A percentile compares a stretch with the other conserved stretches of the same genome.
Conservation (phyloP, 2,329 filamentous ascomycete genomes). For the Pseudogymnoascus sp. region DNA sequence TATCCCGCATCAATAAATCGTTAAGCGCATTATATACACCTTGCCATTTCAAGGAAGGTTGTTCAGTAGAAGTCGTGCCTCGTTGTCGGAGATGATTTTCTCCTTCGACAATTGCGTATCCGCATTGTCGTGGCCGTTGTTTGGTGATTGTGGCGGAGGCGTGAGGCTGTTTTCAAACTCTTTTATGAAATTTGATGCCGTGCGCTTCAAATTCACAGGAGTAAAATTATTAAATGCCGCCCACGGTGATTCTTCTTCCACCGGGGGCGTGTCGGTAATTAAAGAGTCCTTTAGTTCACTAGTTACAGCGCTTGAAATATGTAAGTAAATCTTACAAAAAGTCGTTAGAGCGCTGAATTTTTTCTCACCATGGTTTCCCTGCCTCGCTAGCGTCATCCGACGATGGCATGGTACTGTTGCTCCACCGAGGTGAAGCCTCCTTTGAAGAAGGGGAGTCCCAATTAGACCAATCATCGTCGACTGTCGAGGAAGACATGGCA, state of each 20-base stretch:
- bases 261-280: slow-evolving; percentile 19
- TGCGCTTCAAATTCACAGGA: slow-evolving; percentile 70
- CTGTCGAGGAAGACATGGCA: slow-evolving; percentile 26
- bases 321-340: not conserved
- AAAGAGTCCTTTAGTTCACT: slow-evolving; percentile 20
- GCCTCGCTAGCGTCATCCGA: slow-evolving; percentile 8
- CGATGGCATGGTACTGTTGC: slow-evolving; percentile 37
- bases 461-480: slow-evolving; percentile 58
- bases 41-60: not conserved
- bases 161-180: slow-evolving; percentile 82
- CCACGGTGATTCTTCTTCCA: slow-evolving; percentile 32
- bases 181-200: slow-evolving; percentile 77
- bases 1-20: slow-evolving; percentile 6
- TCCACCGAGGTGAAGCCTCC: slow-evolving; percentile 52
- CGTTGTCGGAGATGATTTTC: slow-evolving; percentile 1
- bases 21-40: not conserved
- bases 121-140: slow-evolving; percentile 14
- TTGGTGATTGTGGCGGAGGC: slow-evolving; percentile 32
- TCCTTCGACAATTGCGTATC: not conserved
- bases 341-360: not conserved
- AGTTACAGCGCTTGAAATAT: slow-evolving; percentile 11
- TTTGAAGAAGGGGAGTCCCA: slow-evolving; percentile 52
- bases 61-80: slow-evolving; percentile 4
- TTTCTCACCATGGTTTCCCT: slow-evolving; percentile 4
- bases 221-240: slow-evolving; percentile 40